Percentiles rank a stretch among this genome's conserved stretches.
Conservation (phyloP, 2,329 filamentous ascomycete genomes). For the Neonectria hederae region DNA sequence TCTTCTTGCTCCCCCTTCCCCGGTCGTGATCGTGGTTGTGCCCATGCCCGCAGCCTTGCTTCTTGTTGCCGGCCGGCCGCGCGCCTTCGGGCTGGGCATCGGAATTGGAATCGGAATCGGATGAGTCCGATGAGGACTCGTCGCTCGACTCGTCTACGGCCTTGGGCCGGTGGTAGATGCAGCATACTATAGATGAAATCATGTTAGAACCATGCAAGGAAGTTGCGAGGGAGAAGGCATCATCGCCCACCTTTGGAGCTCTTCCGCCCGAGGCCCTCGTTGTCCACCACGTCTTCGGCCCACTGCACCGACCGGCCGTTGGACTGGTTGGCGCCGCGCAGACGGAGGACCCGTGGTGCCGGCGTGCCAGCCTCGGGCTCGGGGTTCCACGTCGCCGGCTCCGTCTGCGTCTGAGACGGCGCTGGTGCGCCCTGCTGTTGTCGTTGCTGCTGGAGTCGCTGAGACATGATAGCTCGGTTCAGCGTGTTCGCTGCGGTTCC, state of each 20-base stretch:
- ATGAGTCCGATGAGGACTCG: constrained; percentile 68
- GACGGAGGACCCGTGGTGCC: constrained; percentile 56
- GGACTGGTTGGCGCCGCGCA: constrained; percentile 59
- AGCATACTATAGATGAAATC: constrained; percentile 76
- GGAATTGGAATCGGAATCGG: constrained; percentile 65
- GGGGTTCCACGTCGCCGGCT: constrained; percentile 41
- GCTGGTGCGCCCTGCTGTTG: constrained; percentile 42
- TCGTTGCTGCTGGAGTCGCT: constrained; percentile 39
- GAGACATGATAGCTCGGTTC: constrained; percentile 42
- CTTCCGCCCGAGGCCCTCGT: constrained; percentile 93
- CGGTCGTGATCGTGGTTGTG: constrained; percentile 43
- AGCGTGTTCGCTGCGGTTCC: neutral
- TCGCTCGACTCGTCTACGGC: constrained; percentile 84
- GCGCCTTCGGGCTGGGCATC: constrained; percentile 44
- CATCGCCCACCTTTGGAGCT: constrained; percentile 81
- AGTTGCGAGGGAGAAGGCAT: neutral
- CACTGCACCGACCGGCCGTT: constrained; percentile 78
- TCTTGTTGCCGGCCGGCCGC: constrained; percentile 48
- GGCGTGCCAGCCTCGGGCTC: constrained; percentile 43
- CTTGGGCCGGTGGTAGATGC: constrained; percentile 93
- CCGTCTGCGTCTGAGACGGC: constrained; percentile 49
- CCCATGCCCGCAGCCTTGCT: constrained; percentile 52
- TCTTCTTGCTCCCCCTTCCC: constrained; percentile 45
- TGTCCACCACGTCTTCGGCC: constrained; percentile 93
- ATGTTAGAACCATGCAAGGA: constrained; percentile 2